phyloP scores from a whole-genome alignment of 768 basidiomycete genomes.

The Lactarius sanguifluus region DNA sequence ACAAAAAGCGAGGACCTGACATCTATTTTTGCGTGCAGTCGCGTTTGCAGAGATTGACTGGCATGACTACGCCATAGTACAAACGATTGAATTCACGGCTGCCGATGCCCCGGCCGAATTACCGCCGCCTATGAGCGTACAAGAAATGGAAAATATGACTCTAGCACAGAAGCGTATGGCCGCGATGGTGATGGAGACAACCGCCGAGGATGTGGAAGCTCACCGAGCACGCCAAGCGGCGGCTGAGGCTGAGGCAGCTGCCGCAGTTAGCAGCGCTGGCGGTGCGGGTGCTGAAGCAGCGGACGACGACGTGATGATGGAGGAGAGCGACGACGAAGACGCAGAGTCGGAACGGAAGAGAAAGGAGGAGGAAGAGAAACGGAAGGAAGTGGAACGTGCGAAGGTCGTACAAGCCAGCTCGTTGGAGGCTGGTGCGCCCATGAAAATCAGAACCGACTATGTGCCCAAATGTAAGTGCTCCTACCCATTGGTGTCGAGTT shows the following conservation, averaged over 20 bases:
- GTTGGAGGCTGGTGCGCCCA: conserved; percentile 69
- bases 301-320: conserved; percentile 70
- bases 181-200: conserved; percentile 96
- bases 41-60: conserved; percentile 98
- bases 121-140: conserved; percentile 94
- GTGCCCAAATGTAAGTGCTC: conserved; percentile 78
- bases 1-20: conserved; percentile 18
- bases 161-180: conserved; percentile 98
- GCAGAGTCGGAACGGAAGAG: conserved; percentile 59
- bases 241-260: conserved; percentile 81
- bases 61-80: conserved; percentile 98
- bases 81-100: conserved; percentile 95
- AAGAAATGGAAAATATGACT: conserved; percentile 95
- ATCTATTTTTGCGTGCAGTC: conserved; percentile 42
- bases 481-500: background rate
- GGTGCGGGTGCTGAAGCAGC: conserved; percentile 42
- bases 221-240: conserved; percentile 79
- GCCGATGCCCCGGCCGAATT: conserved; percentile 89
- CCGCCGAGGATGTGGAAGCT: conserved; percentile 82
- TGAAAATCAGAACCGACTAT: conserved; percentile 97
- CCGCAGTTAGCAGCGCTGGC: conserved; percentile 69
- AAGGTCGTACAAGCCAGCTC: conserved; percentile 79
- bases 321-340: conserved; percentile 82
- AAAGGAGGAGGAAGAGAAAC: conserved; percentile 69
- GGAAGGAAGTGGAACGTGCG: conserved; percentile 71